phyloP scores from a whole-genome alignment of 108 stramenopile genomes.

The Nitzschia sp. region DNA sequence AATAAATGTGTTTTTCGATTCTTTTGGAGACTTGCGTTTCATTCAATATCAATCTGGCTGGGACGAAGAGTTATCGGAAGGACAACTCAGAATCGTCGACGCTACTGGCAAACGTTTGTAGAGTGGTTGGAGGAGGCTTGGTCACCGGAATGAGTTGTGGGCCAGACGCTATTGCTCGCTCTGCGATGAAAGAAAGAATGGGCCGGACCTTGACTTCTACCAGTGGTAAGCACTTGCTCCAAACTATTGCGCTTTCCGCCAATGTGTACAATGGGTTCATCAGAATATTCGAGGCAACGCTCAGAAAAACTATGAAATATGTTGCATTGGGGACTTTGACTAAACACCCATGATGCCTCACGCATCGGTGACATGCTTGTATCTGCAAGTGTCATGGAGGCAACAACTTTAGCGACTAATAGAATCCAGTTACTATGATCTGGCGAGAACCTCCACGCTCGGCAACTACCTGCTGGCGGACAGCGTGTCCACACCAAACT shows the following conservation, averaged over 20 bases:
- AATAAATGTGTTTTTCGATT: not conserved
- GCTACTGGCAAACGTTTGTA: not conserved
- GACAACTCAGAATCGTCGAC: not conserved
- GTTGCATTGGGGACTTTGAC: no score
- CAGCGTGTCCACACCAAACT: slow-evolving; percentile 65
- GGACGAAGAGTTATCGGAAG: not conserved
- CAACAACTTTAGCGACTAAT: no score
- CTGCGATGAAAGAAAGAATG: no score
- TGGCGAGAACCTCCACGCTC: slow-evolving; percentile 71
- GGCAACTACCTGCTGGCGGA: slow-evolving; percentile 65
- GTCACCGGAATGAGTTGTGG: not conserved
- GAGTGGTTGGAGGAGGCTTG: not conserved
- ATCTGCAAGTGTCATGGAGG: no score
- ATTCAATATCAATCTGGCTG: not conserved
- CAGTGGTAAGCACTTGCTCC: slow-evolving; percentile 7
- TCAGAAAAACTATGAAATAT: not conserved
- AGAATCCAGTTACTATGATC: slow-evolving; percentile 68
- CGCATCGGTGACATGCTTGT: no score
- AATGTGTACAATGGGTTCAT: not conserved
- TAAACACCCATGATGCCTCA: no score
- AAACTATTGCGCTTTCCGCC: slow-evolving; percentile 4
- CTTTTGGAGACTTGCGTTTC: not conserved
- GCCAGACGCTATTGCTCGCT: not conserved
- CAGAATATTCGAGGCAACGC: not conserved
- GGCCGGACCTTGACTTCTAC: not conserved